Conservation (phyloP, 2,329 filamentous ascomycete species). For the Dryadomyces quercus-mongolicae region DNA sequence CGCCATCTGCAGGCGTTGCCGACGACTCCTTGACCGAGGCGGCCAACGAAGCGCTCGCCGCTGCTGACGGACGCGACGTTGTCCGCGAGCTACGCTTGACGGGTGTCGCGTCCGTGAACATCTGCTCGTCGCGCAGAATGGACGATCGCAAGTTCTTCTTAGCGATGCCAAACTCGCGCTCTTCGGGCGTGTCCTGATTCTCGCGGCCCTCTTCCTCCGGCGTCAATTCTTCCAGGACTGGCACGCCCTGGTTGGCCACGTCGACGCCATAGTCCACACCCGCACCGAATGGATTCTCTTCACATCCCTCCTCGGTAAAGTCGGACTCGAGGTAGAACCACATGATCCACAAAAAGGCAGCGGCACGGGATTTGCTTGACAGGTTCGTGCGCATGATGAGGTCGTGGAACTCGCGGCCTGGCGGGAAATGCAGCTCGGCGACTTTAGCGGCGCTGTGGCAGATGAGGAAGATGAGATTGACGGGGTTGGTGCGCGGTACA, state of each 20-base stretch:
- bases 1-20: slow-evolving; percentile 26
- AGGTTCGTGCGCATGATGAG: slow-evolving; percentile 83
- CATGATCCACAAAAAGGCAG: slow-evolving; percentile 92
- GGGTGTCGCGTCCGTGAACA: slow-evolving; percentile 45
- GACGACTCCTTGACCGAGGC: slow-evolving; percentile 12
- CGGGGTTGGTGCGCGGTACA: slow-evolving; percentile 77
- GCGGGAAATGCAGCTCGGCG: slow-evolving; percentile 82
- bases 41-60: slow-evolving; percentile 10
- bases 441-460: slow-evolving; percentile 83
- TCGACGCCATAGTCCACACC: slow-evolving; percentile 54
- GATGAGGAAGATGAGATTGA: slow-evolving; percentile 93
- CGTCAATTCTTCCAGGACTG: slow-evolving; percentile 52
- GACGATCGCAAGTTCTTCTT: slow-evolving; percentile 65
- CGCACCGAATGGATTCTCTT: slow-evolving; percentile 79
- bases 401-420: slow-evolving; percentile 84
- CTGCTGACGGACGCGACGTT: slow-evolving; percentile 13
- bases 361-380: slow-evolving; percentile 71
- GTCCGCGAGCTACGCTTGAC: slow-evolving; percentile 39
- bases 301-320: slow-evolving; percentile 76
- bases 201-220: slow-evolving; percentile 53
- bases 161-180: slow-evolving; percentile 56
- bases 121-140: slow-evolving; percentile 66
- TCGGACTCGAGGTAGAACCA: slow-evolving; percentile 99
- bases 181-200: slow-evolving; percentile 62
- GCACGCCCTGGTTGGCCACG: slow-evolving; percentile 57